These are phyloP conservation scores for Sechiopsis laciniata DNA, from an alignment of 306 rosid species.

Conservation along the genomic window DNA sequence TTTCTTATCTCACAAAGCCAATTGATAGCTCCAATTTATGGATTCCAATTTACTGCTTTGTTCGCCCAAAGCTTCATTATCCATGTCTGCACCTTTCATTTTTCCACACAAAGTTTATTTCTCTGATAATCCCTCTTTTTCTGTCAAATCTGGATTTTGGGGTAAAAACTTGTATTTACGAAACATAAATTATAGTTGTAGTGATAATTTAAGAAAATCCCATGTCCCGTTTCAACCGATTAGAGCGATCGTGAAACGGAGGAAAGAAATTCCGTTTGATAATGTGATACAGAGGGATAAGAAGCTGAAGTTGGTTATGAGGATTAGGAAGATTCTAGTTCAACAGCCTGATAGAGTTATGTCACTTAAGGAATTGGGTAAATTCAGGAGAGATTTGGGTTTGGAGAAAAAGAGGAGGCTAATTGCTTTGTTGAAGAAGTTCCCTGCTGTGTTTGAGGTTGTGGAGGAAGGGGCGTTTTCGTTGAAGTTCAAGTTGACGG, in stretches of 20 bases:
- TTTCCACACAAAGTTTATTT: conserved; percentile 37
- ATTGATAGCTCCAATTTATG: conserved; percentile 26
- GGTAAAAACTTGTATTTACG: conserved; percentile 42
- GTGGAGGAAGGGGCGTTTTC: conserved; percentile 69
- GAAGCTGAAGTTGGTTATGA: conserved; percentile 68
- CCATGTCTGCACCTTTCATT: conserved; percentile 48
- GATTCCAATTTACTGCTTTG: conserved; percentile 39
- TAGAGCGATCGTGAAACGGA: conserved; percentile 69
- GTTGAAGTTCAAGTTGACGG: conserved; percentile 54
- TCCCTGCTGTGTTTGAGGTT: conserved; percentile 70
- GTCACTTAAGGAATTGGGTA: conserved; percentile 70
- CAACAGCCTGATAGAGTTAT: conserved; percentile 56
- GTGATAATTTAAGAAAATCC: conserved; percentile 19
- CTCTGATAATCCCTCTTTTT: conserved; percentile 27
- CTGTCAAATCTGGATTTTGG: conserved; percentile 44
- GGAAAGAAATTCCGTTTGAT: conserved; percentile 72
- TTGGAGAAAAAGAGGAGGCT: conserved; percentile 51
- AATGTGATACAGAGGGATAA: conserved; percentile 81
- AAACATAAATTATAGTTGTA: conserved; percentile 22
- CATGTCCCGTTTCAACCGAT: conserved; percentile 36
- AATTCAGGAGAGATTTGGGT: conserved; percentile 61
- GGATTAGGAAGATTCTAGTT: conserved; percentile 64
- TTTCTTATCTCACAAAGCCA: not conserved
- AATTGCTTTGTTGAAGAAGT: conserved; percentile 64
- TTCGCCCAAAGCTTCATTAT: conserved; percentile 35